Percentiles rank a stretch among this genome's conserved stretches.
These are phyloP conservation scores for Leishmania major DNA, from an alignment of 208 protist genomes.

Conservation along the genomic window DNA sequence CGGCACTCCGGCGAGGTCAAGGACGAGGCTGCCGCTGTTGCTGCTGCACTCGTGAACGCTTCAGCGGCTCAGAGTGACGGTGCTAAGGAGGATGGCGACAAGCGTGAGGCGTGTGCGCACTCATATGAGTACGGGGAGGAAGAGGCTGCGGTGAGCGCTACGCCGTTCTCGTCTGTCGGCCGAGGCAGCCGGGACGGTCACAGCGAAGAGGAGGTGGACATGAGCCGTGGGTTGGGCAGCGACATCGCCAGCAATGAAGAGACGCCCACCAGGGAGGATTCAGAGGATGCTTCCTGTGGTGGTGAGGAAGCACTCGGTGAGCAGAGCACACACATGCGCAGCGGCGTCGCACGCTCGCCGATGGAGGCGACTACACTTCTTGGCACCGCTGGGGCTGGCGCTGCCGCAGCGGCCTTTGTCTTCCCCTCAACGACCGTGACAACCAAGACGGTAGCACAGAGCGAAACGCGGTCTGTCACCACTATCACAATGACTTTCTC, in stretches of 20 bases:
- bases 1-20: background rate
- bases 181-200: background rate
- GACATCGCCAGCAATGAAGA: background rate
- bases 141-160: background rate
- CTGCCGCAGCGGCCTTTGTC: too few relatives aligned
- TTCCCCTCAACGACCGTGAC: background rate
- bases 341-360: background rate
- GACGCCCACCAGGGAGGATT: background rate
- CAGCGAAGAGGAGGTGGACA: background rate
- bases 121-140: background rate
- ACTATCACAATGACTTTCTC: conserved; percentile 34
- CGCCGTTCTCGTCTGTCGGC: background rate
- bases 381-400: background rate
- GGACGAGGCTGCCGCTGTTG: background rate
- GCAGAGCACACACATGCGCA: background rate
- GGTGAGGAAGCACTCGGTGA: too few relatives aligned
- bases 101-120: background rate
- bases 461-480: conserved; percentile 5
- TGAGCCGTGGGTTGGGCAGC: background rate
- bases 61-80: background rate
- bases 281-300: background rate
- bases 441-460: conserved; percentile 7
- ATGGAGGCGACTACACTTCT: background rate
- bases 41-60: background rate
- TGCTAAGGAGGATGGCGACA: background rate